phyloP scores from a whole-genome alignment of 441 rosid species.

The Isatis lusitanica region DNA sequence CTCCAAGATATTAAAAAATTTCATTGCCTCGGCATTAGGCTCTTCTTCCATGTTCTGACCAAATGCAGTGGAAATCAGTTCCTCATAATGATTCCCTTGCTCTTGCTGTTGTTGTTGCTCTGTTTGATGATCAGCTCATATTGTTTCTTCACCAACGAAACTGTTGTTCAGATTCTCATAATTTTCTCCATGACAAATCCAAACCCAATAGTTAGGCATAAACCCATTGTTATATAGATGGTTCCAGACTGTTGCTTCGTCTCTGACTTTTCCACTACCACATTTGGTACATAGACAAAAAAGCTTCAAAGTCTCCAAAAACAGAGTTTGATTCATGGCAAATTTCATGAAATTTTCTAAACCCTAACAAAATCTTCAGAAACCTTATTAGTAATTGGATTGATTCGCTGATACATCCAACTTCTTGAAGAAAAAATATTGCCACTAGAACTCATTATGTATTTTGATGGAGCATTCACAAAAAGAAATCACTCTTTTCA shows the following conservation, averaged over 20 bases:
- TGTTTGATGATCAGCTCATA: background rate
- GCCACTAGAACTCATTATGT: background rate
- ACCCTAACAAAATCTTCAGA: conserved; percentile 2
- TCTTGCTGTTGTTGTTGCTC: too few species aligned
- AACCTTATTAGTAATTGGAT: background rate
- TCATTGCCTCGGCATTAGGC: too few species aligned
- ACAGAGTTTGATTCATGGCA: background rate
- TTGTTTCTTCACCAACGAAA: too few species aligned
- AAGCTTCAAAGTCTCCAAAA: background rate
- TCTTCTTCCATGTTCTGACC: background rate
- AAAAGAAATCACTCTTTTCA: background rate
- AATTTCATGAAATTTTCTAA: background rate
- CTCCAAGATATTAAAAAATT: too few species aligned
- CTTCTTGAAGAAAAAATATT: background rate
- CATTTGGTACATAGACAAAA: background rate
- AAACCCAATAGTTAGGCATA: background rate
- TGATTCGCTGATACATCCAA: background rate
- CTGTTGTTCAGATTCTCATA: too few species aligned
- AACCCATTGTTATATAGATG: conserved; percentile 1
- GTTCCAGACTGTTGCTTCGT: background rate
- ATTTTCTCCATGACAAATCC: background rate
- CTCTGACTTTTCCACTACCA: background rate
- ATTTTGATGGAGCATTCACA: background rate
- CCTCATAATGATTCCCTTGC: background rate
- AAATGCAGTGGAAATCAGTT: too few species aligned